Evolutionary conservation across 2,329 filamentous ascomycete genomes (phyloP).

Genomic region (Trichoderma koningii): DNA sequence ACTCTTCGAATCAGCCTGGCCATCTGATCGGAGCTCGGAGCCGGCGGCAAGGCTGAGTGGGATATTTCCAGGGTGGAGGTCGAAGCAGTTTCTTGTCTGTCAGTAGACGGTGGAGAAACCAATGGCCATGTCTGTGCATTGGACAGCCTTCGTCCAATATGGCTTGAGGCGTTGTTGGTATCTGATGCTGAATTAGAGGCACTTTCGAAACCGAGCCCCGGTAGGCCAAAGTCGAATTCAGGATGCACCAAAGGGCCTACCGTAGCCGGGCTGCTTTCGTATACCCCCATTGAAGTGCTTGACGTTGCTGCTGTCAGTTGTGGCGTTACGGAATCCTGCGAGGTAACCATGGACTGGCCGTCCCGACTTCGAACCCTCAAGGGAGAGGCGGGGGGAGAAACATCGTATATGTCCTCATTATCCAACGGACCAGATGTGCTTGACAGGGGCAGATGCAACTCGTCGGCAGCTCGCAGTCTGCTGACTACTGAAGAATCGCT

Average conservation of each 20-base stretch:
- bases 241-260: conserved; percentile 1
- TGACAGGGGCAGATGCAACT: conserved; percentile 38
- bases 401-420: conserved; percentile 49
- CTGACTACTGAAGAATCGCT: conserved; percentile 42
- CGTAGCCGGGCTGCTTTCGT: conserved; percentile 17
- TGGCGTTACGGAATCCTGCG: conserved; percentile 24
- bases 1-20: conserved; percentile 43
- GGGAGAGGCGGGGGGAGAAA: conserved; percentile 50
- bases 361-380: conserved; percentile 10
- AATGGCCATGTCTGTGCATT: conserved; percentile 53
- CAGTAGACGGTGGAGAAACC: conserved; percentile 31
- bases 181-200: conserved; percentile 28
- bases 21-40: conserved; percentile 45
- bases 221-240: conserved; percentile 3
- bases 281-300: not conserved
- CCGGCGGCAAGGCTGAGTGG: conserved; percentile 41
- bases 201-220: conserved; percentile 9
- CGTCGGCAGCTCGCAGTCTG: conserved; percentile 33
- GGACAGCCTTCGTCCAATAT: conserved; percentile 35
- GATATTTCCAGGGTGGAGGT: not conserved
- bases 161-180: conserved; percentile 30
- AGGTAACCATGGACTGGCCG: conserved; percentile 26
- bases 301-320: not conserved
- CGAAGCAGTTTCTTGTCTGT: conserved; percentile 21
- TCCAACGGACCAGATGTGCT: conserved; percentile 35